Evolutionary conservation across 352 stramenopile genomes (phyloP).

Genomic region (Globisporangium nunn): DNA sequence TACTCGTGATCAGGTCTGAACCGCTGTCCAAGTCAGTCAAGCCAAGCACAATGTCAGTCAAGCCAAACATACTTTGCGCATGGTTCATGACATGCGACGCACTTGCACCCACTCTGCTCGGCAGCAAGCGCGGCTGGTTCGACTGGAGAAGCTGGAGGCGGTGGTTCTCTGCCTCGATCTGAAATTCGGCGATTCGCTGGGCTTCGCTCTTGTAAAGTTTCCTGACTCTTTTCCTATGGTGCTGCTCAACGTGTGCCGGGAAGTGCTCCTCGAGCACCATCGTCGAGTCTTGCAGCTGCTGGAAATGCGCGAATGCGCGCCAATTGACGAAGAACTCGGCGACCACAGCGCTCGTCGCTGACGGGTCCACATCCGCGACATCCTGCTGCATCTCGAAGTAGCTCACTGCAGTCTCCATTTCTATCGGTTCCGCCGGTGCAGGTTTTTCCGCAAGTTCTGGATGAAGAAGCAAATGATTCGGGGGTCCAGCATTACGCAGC

Average conservation of each 20-base stretch:
- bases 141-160: not conserved
- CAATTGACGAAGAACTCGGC: conserved; percentile 42
- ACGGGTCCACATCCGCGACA: not conserved
- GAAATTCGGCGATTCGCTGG: conserved; percentile 7
- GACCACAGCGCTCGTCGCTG: conserved; percentile 9
- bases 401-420: not conserved
- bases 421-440: not conserved
- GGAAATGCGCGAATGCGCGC: conserved; percentile 40
- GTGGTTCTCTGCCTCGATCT: not conserved
- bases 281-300: conserved; percentile 36
- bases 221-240: not conserved
- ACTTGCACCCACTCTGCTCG: not conserved
- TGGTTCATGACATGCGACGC: not conserved
- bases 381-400: conserved; percentile 11
- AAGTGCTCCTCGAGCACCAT: conserved; percentile 20
- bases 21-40: conserved; percentile 13
- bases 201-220: conserved; percentile 9
- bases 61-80: not conserved
- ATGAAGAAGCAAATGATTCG: conserved; percentile 13
- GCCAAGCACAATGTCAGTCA: not conserved
- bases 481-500: conserved; percentile 23
- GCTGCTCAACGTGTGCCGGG: conserved; percentile 7
- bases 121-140: not conserved
- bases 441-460: too few species aligned
- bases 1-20: conserved; percentile 46